Evolutionary conservation across 1,284 basidiomycete genomes (phyloP), one percentile per base, ranked within the genome.

Genomic region (Trichosporon faecale): DNA sequence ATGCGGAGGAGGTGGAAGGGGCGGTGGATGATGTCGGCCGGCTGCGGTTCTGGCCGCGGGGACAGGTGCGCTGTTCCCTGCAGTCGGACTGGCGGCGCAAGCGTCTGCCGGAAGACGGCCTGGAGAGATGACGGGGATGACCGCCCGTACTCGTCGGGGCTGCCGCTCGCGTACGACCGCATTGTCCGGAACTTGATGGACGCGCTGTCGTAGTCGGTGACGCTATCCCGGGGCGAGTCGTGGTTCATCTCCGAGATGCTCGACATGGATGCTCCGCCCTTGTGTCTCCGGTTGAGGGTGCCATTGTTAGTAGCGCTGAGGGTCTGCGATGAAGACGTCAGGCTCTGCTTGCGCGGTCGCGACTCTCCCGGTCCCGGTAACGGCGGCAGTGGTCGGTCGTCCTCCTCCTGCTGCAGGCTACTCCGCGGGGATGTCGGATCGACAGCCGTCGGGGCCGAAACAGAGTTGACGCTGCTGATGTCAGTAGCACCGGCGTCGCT

Each of bases 1-100:
- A 93, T 87, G 66, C 87, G 86, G 89, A 98, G 91, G 85, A 98
- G 88, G 80, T 95, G 91, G 81, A 96, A 97, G 6, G 95, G 94
- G 73, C 94, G 91, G 69, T 91, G 87, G 65, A 92, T 82, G n/a
- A 89, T 85, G 75, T 94, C 91, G 5, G 84, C 82, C 0, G 93
- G 93, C 60, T 80, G 77, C 0, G 73, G 65, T 67, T 82, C 80
- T 0, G 79, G 80, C 8, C 78, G 55, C 6, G 78, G 77, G 1
- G 70, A 68, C 77, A 80, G 55, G 76, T 76, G 35, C 74, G 73
- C 40, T 68, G 76, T 67, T 18, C 72, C 70, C 33, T 69, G 70
- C 27, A 71, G 35, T 0, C 72, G 67, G 9, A 68, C 52, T 6
- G 72, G 72, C 3, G 72, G 72, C 8, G 72, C 72, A 0, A 73